Evolutionary conservation across 139 green algal species (phyloP).

Genomic region (Micromonas pusilla): DNA sequence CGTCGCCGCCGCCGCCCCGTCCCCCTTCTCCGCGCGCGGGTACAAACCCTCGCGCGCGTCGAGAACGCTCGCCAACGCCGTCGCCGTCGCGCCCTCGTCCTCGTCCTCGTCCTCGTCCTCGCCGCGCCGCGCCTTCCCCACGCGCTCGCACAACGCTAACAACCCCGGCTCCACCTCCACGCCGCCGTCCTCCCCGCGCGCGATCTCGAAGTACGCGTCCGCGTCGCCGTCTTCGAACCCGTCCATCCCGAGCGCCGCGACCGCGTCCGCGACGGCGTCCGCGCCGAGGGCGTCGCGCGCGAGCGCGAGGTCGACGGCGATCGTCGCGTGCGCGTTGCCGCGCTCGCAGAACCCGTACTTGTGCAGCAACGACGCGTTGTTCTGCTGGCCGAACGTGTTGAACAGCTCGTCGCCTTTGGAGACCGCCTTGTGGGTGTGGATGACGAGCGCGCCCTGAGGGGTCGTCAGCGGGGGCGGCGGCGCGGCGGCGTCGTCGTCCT

Average conservation of each 20-base stretch:
- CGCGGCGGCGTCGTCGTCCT: neutral
- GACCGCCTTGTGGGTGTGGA: neutral
- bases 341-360: constrained; percentile 7
- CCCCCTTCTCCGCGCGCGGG: neutral
- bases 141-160: neutral
- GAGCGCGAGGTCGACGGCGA: neutral
- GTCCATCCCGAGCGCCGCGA: neutral
- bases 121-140: neutral
- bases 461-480: too few relatives aligned
- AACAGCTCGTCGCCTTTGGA: constrained; percentile 4
- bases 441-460: neutral
- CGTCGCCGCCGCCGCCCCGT: neutral
- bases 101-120: neutral
- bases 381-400: constrained; percentile 17
- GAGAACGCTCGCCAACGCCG: neutral
- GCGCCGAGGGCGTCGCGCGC: neutral
- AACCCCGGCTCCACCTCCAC: neutral
- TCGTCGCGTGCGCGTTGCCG: neutral
- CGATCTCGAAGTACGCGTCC: neutral
- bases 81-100: neutral
- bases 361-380: constrained; percentile 9
- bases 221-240: too few relatives aligned
- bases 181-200: too few relatives aligned
- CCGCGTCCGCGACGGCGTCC: neutral
- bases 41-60: neutral